A percentile compares a stretch with the other conserved stretches of the same genome.
Evolutionary conservation across 352 stramenopile genomes (phyloP).

Genomic region (Phytopythium vexans): DNA sequence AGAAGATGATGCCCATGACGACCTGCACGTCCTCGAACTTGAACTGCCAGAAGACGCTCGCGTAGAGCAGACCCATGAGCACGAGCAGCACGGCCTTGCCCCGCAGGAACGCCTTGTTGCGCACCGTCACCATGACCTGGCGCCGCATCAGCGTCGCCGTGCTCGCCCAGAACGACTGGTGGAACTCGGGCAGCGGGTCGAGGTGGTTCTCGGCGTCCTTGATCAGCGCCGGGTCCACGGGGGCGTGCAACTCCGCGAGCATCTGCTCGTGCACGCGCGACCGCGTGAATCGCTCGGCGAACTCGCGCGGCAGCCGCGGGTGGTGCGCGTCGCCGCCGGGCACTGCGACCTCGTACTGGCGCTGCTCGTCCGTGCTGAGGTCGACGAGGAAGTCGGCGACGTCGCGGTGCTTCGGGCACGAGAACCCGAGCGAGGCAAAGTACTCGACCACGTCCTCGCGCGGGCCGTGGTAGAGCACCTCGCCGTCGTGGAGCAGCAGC

Average conservation of each 20-base stretch:
- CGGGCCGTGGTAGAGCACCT: conserved; percentile 64
- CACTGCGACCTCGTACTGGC: conserved; percentile 21
- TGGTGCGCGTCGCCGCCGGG: conserved; percentile 2
- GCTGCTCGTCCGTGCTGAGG: conserved; percentile 27
- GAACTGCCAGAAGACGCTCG: conserved; percentile 35
- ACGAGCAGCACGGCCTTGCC: conserved; percentile 30
- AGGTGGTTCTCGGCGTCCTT: conserved; percentile 63
- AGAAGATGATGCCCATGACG: conserved; percentile 75
- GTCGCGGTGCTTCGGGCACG: conserved; percentile 23
- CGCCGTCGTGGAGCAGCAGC: conserved; percentile 76
- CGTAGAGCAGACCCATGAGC: conserved; percentile 36
- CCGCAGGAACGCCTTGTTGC: conserved; percentile 31
- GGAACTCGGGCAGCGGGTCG: conserved; percentile 40
- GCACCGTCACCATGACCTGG: conserved; percentile 49
- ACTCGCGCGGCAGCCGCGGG: conserved; percentile 14
- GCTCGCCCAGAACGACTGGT: conserved; percentile 21
- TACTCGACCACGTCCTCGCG: conserved; percentile 16
- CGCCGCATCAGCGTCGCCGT: conserved; percentile 27
- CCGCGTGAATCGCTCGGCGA: conserved; percentile 18
- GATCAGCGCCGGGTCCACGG: conserved; percentile 4
- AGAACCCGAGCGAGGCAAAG: conserved; percentile 32
- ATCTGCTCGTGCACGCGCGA: conserved; percentile 22
- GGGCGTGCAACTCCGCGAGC: conserved; percentile 14
- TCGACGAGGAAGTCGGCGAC: conserved; percentile 37
- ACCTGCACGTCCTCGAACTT: conserved; percentile 26